These are phyloP conservation scores for Zasmidium angulare DNA, from an alignment of 2,329 filamentous ascomycete genomes.

Conservation along the genomic window DNA sequence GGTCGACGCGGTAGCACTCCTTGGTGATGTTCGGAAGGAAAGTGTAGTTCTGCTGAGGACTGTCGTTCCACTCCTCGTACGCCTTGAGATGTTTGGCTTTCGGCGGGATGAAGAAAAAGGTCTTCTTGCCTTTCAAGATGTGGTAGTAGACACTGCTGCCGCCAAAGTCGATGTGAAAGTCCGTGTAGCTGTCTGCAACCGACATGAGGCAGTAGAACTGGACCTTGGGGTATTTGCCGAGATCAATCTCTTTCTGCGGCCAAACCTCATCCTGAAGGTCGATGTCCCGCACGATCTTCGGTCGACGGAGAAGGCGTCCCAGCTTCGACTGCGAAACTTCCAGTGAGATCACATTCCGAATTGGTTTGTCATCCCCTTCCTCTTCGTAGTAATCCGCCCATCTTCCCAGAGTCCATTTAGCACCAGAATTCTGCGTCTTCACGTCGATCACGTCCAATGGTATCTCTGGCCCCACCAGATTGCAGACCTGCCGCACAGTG, in stretches of 20 bases:
- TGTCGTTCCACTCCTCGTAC: conserved; percentile 70
- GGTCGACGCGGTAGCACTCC: conserved; percentile 66
- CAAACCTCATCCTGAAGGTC: conserved; percentile 58
- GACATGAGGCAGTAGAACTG: conserved; percentile 72
- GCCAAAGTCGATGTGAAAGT: conserved; percentile 72
- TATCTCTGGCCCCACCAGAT: conserved; percentile 63
- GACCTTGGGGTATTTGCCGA: conserved; percentile 61
- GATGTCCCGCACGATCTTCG: conserved; percentile 65
- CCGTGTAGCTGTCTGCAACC: conserved; percentile 68
- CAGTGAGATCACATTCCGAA: conserved; percentile 68
- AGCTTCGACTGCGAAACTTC: conserved; percentile 66
- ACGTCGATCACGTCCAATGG: conserved; percentile 68
- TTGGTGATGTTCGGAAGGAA: conserved; percentile 65
- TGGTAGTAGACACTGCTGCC: conserved; percentile 71
- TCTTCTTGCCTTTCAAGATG: conserved; percentile 67
- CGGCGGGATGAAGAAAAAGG: conserved; percentile 70
- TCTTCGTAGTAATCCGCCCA: conserved; percentile 70
- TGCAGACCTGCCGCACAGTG: conserved; percentile 62
- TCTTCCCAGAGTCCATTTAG: conserved; percentile 63
- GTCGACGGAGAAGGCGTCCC: conserved; percentile 61
- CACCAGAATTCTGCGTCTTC: conserved; percentile 66
- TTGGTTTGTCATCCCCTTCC: conserved; percentile 57
- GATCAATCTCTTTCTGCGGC: conserved; percentile 53
- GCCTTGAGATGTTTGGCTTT: conserved; percentile 68
- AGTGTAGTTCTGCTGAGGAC: conserved; percentile 64